Base-by-base conservation (phyloP, 148 eudicot genomes). In the Suaeda aralocaspica region DNA sequence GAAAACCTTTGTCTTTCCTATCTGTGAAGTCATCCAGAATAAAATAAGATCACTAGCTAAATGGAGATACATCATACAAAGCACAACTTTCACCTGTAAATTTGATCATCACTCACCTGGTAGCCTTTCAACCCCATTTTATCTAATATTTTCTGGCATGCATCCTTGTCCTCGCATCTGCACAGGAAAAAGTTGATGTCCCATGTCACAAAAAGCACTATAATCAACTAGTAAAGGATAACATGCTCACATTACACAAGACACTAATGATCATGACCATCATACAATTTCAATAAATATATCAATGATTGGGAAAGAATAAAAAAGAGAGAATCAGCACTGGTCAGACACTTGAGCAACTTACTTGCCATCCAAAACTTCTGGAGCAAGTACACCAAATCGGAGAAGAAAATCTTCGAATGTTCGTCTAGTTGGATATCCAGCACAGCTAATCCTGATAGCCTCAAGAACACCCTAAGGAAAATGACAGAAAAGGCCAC, bases 401-500 rank as follows among this genome's bases (percentile, higher is more conserved):
- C 99, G 89, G 19, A 86, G 84, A 70, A 95, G 89, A 84, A 95
- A 95, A 80, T 95, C 99, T 59, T 76, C 82, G 78, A 95, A 95
- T 64, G 99, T 91, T 66, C 97, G 82, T 75, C 99, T 86, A 12
- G 99, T 95, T 19, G 99, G 99, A 82, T 95, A 95, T 74, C 99
- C 99, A 78, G 99, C 99, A 78, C 99, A 95, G 67, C 99, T 95
- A 66, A 95, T 95, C 78, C 99, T 86, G 77, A 95, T 95, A 70
- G 99, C 99, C 88, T 95, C 99, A 74, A 95, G 94, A 73, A 95
- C 99, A 84, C 99, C 99, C 99, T 95, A 71, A 28, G 75, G 29
- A 59, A 76, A 62, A 77, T 69, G 28, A 70, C 48, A 73, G 69
- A 15, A 49, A 55, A 70, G 39, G 9, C 14, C 53, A 60, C 41